These are phyloP conservation scores for Nakazawaea populi DNA, from an alignment of 805 yeast genomes.

Conservation along the genomic window DNA sequence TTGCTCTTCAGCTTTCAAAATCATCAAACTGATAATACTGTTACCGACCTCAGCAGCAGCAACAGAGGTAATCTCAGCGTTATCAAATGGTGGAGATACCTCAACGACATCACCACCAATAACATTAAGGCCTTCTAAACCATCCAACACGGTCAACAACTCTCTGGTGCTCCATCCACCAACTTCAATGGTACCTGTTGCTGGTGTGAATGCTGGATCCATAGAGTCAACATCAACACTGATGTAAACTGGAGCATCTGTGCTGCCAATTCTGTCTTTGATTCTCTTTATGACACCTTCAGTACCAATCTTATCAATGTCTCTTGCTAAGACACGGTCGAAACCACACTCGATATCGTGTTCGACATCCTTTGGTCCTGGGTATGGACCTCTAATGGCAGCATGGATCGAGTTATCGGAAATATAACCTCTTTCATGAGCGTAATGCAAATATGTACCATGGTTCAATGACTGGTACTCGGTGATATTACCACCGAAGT, in stretches of 20 bases:
- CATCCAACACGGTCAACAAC: conserved; percentile 34
- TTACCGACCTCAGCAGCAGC: conserved; percentile 35
- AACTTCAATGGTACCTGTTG: conserved; percentile 47
- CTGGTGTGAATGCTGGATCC: conserved; percentile 49
- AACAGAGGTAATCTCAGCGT: conserved; percentile 29
- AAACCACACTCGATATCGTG: conserved; percentile 49
- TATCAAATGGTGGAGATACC: conserved; percentile 36
- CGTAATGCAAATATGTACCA: conserved; percentile 41
- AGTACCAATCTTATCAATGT: conserved; percentile 37
- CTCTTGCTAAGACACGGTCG: conserved; percentile 38
- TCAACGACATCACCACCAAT: conserved; percentile 50
- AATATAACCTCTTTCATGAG: conserved; percentile 37
- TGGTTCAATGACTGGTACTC: conserved; percentile 36
- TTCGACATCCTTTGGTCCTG: conserved; percentile 26
- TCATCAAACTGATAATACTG: conserved; percentile 34
- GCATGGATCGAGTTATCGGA: conserved; percentile 27
- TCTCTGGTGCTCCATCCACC: conserved; percentile 50
- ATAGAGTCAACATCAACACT: conserved; percentile 45
- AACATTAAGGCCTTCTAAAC: conserved; percentile 37
- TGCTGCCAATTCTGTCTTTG: conserved; percentile 27
- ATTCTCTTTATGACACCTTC: conserved; percentile 30
- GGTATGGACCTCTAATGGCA: conserved; percentile 38
- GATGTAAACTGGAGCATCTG: conserved; percentile 35
- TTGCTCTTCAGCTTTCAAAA: conserved; percentile 20
- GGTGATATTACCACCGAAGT: conserved; percentile 36